phyloP scores from a whole-genome alignment of 768 basidiomycete genomes.

The Pisolithus albus region DNA sequence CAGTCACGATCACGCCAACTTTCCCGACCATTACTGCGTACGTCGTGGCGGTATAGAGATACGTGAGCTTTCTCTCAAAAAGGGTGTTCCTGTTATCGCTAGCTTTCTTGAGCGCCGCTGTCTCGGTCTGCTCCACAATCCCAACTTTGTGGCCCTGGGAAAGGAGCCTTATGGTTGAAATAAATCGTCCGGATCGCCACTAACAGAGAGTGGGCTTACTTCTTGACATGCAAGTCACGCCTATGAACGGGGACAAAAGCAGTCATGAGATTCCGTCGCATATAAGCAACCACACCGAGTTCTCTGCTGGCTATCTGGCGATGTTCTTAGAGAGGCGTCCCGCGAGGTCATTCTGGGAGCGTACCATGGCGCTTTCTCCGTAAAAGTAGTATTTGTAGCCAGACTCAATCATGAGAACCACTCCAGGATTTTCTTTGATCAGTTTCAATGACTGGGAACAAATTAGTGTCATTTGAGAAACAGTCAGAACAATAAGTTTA shows the following conservation, averaged over 20 bases:
- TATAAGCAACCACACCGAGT: conserved; percentile 71
- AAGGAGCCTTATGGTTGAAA: conserved; percentile 44
- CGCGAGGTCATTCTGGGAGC: conserved; percentile 1
- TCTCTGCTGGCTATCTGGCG: conserved; percentile 64
- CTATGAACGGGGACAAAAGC: conserved; percentile 70
- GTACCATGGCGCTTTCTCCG: conserved; percentile 74
- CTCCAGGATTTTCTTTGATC: conserved; percentile 58
- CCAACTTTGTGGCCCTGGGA: conserved; percentile 80
- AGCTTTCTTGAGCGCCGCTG: conserved; percentile 82
- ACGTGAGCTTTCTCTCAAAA: conserved; percentile 68
- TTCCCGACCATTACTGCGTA: conserved; percentile 32
- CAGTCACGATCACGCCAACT: conserved; percentile 5
- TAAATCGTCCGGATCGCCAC: neutral
- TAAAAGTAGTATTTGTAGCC: conserved; percentile 85
- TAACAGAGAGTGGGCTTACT: conserved; percentile 36
- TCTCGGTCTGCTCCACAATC: conserved; percentile 76
- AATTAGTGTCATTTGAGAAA: neutral
- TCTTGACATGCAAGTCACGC: conserved; percentile 66
- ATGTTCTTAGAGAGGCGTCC: conserved; percentile 7
- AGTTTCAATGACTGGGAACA: conserved; percentile 35
- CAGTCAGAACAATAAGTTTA: neutral
- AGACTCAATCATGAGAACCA: conserved; percentile 71
- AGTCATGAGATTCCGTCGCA: conserved; percentile 63
- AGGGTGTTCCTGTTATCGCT: conserved; percentile 66
- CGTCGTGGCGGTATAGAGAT: conserved; percentile 85